phyloP scores from a whole-genome alignment of 768 basidiomycete genomes.

The Arthromyces matolae region DNA sequence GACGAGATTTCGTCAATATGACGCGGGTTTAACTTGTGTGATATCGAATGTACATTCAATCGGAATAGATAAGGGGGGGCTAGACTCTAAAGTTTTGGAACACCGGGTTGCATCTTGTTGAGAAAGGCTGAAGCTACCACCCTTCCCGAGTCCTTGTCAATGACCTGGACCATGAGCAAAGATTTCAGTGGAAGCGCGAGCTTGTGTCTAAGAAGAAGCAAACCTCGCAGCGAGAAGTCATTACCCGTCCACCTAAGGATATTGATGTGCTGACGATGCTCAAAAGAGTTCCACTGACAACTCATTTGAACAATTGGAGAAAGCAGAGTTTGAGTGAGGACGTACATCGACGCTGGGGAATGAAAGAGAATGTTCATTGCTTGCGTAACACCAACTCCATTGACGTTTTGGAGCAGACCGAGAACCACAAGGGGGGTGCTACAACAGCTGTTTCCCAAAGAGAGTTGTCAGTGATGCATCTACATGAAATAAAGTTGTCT shows the following conservation, averaged over 20 bases:
- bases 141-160: slow-evolving; percentile 55
- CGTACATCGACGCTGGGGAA: slow-evolving; percentile 61
- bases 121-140: slow-evolving; percentile 63
- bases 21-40: too few species aligned
- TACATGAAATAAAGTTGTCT: background rate
- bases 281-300: slow-evolving; percentile 51
- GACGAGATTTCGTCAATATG: too few species aligned
- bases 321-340: slow-evolving; percentile 10
- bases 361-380: slow-evolving; percentile 68
- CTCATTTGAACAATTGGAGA: slow-evolving; percentile 8
- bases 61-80: too few species aligned
- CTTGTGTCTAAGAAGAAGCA: slow-evolving; percentile 17
- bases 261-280: slow-evolving; percentile 62
- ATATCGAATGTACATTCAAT: too few species aligned
- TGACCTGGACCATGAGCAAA: slow-evolving; percentile 36
- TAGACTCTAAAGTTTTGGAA: slow-evolving; percentile 47
- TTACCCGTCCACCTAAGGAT: slow-evolving; percentile 63
- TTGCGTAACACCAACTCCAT: slow-evolving; percentile 75
- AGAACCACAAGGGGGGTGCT: slow-evolving; percentile 66
- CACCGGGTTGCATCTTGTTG: slow-evolving; percentile 69
- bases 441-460: slow-evolving; percentile 46
- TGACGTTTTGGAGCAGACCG: slow-evolving; percentile 53
- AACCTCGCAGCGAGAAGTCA: slow-evolving; percentile 72
- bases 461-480: slow-evolving; percentile 1
- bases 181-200: slow-evolving; percentile 3